Conservation (phyloP, 192 early-diverging fungal genomes). For the Dissophora ornata region DNA sequence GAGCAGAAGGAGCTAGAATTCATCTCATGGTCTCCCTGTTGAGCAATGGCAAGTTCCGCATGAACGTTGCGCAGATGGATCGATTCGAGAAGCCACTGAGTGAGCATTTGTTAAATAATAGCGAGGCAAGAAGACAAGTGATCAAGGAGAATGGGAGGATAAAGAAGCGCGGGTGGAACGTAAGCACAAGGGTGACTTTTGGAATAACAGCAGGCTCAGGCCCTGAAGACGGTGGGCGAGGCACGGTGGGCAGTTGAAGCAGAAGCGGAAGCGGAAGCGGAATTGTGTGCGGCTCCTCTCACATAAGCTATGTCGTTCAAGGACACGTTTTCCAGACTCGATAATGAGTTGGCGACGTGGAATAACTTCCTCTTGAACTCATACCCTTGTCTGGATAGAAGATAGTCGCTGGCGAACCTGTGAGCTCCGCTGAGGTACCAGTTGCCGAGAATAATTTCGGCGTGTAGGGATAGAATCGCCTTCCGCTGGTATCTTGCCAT, state of each 20-base stretch:
- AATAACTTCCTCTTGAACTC: too few species aligned
- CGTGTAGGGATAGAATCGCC: too few species aligned
- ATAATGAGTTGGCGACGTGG: too few species aligned
- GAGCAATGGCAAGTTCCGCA: constrained; percentile 60
- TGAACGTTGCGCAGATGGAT: constrained; percentile 40
- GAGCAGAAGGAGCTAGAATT: constrained; percentile 23
- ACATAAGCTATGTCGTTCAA: too few species aligned
- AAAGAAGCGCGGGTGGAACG: constrained; percentile 60
- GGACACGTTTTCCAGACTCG: too few species aligned
- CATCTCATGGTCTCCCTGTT: constrained; percentile 58
- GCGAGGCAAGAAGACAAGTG: constrained; percentile 16
- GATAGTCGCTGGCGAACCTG: too few species aligned
- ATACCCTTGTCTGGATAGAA: too few species aligned
- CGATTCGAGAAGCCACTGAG: constrained; percentile 27
- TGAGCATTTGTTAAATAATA: constrained; percentile 30
- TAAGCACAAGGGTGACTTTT: constrained; percentile 54
- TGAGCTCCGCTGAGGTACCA: too few species aligned
- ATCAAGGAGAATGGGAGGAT: constrained; percentile 53
- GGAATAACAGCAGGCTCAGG: constrained; percentile 29
- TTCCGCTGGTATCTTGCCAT: too few species aligned
- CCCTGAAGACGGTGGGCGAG: constrained; percentile 14
- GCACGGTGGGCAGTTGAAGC: background rate
- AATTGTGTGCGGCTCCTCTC: too few species aligned
- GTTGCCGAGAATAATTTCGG: too few species aligned
- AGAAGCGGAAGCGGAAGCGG: background rate